Base-by-base conservation (phyloP, 768 basidiomycete genomes). In the Tricholoma terreum region DNA sequence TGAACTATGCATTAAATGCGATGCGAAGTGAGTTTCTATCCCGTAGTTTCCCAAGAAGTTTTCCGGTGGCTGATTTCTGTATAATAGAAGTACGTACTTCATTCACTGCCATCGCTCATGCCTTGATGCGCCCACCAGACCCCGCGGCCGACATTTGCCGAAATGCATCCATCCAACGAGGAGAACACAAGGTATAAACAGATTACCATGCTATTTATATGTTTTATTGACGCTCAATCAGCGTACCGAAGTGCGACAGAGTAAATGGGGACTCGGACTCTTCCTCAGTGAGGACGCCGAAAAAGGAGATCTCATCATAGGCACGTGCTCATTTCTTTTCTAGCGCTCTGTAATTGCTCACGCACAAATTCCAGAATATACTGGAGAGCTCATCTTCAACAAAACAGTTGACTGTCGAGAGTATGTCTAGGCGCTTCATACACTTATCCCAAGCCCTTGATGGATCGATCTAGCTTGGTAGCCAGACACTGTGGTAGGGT, bases 351-450 rank as follows among this genome's bases (percentile, higher is more conserved):
- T 8, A 55, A 56, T 45, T 54, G 12, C 22, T 15, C 12, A 24
- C 54, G 33, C 33, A 10, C 10, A 27, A 38, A 11, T 46, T 15
- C 34, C 36, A 89, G 89, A 90, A 70, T 90, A 90, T 57, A 67
- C 79, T 4, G 89, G 89, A 2, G 87, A 90, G 68, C 60, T 84
- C 17, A 77, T 85, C 3, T 78, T 71, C 49, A 77, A 80, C 0
- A 86, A 83, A 1, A 70, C 77, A 5, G 67, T 73, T 6, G 46
- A 49, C n/a, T 81, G 79, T 35, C 78, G 86, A 63, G 77, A 76
- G 86, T 85, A 57, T 56, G 81, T 58, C 38, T 22, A 33, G 31
- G 10, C 27, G 30, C n/a, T n/a, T 12, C n/a, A 33, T 19, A 40
- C 33, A 42, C n/a, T 35, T 24, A 36, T 12, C 19, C n/a, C 46